Percentiles rank a stretch among this genome's conserved stretches.
phyloP scores from a whole-genome alignment of 2,329 filamentous ascomycete species.

The Paecilomyces formosus region DNA sequence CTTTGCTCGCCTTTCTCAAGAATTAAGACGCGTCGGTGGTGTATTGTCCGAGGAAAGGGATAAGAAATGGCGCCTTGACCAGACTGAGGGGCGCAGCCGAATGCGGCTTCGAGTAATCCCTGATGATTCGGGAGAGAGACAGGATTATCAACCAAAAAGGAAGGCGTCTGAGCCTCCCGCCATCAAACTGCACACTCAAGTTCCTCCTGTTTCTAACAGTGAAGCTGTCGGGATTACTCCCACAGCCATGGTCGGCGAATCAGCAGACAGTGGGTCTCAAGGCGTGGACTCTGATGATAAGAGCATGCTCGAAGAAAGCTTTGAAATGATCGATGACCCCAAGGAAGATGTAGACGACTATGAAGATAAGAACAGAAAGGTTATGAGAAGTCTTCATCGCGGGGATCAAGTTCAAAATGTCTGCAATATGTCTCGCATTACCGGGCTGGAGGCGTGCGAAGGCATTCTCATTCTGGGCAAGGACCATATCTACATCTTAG shows the following conservation, averaged over 20 bases:
- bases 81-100: slow-evolving; percentile 89
- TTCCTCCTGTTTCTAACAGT: slow-evolving; percentile 31
- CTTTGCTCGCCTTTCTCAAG: slow-evolving; percentile 70
- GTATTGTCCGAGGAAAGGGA: slow-evolving; percentile 61
- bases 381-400: slow-evolving; percentile 85
- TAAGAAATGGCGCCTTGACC: slow-evolving; percentile 83
- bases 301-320: slow-evolving; percentile 69
- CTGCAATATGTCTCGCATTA: slow-evolving; percentile 90
- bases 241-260: slow-evolving; percentile 22
- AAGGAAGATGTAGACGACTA: slow-evolving; percentile 78
- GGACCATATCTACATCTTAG: slow-evolving; percentile 85
- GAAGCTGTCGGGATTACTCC: slow-evolving; percentile 34
- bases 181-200: slow-evolving; percentile 40
- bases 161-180: slow-evolving; percentile 50
- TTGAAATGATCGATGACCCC: slow-evolving; percentile 91
- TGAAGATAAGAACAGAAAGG: slow-evolving; percentile 96
- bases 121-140: slow-evolving; percentile 60
- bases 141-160: slow-evolving; percentile 78
- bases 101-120: slow-evolving; percentile 86
- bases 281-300: slow-evolving; percentile 28
- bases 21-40: slow-evolving; percentile 71
- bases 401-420: slow-evolving; percentile 90
- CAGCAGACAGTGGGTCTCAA: slow-evolving; percentile 20
- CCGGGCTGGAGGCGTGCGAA: slow-evolving; percentile 88
- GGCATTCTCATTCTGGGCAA: slow-evolving; percentile 90